Conservation (phyloP, 2,329 filamentous ascomycete species). For the Proliferodiscus dingleyae region DNA sequence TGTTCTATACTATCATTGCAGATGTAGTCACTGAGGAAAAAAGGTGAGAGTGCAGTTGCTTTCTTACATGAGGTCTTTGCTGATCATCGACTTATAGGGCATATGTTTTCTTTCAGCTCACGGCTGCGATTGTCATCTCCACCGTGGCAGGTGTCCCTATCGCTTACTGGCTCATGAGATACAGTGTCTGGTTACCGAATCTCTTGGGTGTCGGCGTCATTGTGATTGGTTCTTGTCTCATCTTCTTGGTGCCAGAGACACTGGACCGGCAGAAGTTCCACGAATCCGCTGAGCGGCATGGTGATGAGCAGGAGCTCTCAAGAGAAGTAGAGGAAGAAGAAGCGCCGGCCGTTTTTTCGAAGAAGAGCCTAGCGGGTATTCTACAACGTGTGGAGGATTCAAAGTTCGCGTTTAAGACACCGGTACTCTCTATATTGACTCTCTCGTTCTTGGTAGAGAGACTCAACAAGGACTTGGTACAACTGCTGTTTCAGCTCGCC, state of each 20-base stretch:
- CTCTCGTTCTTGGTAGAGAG: constrained; percentile 8
- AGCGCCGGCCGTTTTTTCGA: not conserved
- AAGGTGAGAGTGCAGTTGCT: constrained; percentile 1
- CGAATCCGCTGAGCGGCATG: not conserved
- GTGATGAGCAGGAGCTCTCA: not conserved
- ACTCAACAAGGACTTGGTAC: constrained; percentile 8
- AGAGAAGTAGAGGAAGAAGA: no score
- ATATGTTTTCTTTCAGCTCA: constrained; percentile 30
- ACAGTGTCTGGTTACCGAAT: constrained; percentile 12
- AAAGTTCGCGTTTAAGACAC: constrained; percentile 21
- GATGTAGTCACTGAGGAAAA: constrained; percentile 34
- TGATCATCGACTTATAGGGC: constrained; percentile 15
- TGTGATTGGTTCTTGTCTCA: constrained; percentile 2
- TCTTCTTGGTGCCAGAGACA: constrained; percentile 23
- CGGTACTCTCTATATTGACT: constrained; percentile 7
- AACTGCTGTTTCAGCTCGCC: constrained; percentile 47
- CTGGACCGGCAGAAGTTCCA: not conserved
- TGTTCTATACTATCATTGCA: constrained; percentile 31
- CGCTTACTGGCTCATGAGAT: constrained; percentile 32
- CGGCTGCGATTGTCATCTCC: constrained; percentile 24
- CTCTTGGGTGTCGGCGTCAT: constrained; percentile 7
- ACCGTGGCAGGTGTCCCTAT: constrained; percentile 33
- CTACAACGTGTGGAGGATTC: constrained; percentile 8
- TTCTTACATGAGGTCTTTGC: not conserved
- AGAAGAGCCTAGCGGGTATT: constrained; percentile 1